phyloP scores from a whole-genome alignment of 495 filamentous ascomycete species.

The Penicillium herquei region DNA sequence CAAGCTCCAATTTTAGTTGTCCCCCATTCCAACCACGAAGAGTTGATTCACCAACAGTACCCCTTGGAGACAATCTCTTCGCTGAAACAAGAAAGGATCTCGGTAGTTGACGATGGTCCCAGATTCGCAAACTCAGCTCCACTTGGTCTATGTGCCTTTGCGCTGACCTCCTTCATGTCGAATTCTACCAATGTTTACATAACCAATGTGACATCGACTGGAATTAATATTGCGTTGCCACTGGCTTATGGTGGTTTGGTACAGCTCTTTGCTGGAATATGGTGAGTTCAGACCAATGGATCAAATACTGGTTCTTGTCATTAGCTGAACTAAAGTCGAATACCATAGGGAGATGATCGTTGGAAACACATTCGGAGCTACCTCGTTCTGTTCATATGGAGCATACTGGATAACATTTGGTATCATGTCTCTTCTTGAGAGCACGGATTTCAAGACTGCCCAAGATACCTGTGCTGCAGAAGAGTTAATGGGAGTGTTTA shows the following conservation, averaged over 20 bases:
- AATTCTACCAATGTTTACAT: slow-evolving; percentile 69
- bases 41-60: neutral
- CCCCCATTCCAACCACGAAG: neutral
- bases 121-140: slow-evolving; percentile 79
- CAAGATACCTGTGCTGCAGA: slow-evolving; percentile 50
- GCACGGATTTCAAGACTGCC: slow-evolving; percentile 41
- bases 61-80: neutral
- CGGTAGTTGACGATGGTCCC: slow-evolving; percentile 50
- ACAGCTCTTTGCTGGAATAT: slow-evolving; percentile 87
- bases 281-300: slow-evolving; percentile 54
- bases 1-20: neutral
- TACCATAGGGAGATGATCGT: slow-evolving; percentile 81
- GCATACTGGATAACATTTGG: slow-evolving; percentile 88
- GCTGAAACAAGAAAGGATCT: slow-evolving; percentile 1
- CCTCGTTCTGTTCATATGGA: slow-evolving; percentile 86
- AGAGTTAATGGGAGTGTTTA: slow-evolving; percentile 67
- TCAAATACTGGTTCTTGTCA: neutral
- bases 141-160: slow-evolving; percentile 75
- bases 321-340: neutral
- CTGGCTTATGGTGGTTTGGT: slow-evolving; percentile 74
- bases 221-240: slow-evolving; percentile 61
- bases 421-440: slow-evolving; percentile 73
- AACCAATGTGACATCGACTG: slow-evolving; percentile 50
- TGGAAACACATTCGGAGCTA: slow-evolving; percentile 90
- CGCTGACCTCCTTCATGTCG: slow-evolving; percentile 81